phyloP scores from a whole-genome alignment of 352 stramenopile species.

The Thalassiosira ordinaria region DNA sequence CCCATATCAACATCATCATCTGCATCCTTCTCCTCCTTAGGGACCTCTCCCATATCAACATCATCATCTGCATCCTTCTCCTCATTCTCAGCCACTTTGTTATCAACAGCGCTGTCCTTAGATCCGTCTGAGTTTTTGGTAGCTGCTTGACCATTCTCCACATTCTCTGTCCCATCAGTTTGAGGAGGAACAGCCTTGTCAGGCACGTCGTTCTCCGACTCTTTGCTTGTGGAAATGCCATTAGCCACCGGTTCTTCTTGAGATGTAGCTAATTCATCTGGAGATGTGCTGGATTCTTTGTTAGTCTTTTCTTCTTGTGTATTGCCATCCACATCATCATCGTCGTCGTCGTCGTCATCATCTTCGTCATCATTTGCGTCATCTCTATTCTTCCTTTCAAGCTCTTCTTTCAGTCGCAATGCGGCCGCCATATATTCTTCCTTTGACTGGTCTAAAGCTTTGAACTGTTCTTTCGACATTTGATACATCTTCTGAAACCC shows the following conservation, averaged over 20 bases:
- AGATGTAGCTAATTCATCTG: background rate
- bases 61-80: conserved; percentile 14
- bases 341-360: conserved; percentile 84
- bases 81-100: background rate
- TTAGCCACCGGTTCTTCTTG: conserved; percentile 12
- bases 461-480: conserved; percentile 72
- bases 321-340: conserved; percentile 61
- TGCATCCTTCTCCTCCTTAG: conserved; percentile 15
- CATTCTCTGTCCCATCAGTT: conserved; percentile 19
- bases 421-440: conserved; percentile 85
- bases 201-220: background rate
- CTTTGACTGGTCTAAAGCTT: conserved; percentile 65
- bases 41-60: conserved; percentile 19
- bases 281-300: conserved; percentile 1
- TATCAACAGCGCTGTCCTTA: too few species aligned
- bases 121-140: too few species aligned
- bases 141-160: conserved; percentile 2
- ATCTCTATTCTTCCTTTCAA: conserved; percentile 75
- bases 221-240: conserved; percentile 3
- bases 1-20: conserved; percentile 11
- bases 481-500: conserved; percentile 69
- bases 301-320: conserved; percentile 25
- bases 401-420: conserved; percentile 81
- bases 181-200: background rate
- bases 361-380: conserved; percentile 70